Base-by-base conservation (phyloP, 2,329 filamentous ascomycete genomes). In the Ceratocystis harringtonii region DNA sequence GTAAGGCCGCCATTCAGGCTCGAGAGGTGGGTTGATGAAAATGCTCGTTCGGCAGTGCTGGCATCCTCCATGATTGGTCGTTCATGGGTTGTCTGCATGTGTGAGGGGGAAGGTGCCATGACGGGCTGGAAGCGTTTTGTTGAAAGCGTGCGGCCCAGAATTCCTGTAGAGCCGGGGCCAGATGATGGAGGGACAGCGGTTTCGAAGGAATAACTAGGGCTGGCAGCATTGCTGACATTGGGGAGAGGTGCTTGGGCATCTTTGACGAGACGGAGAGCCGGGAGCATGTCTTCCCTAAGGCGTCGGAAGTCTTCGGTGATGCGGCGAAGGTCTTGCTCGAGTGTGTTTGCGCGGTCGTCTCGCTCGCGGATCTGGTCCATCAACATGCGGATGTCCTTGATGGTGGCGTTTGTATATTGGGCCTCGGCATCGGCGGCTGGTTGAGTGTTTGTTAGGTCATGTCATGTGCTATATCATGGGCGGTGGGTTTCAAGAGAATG, bases 381-480 rank as follows among this genome's bases (percentile, higher is more conserved):
- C 22, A 99, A 82, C 64, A 92, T 86, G 69, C 90, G 88, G 71
- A 99, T 90, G 72, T 99, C 94, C 72, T 96, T 92, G 70, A 96
- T 85, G 0, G 92, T 96, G 4, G 92, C 92, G 50, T 86, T 88
- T 66, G 89, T 85, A 72, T 95, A 91, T 74, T 92, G 87, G 57
- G 85, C 86, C 73, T 92, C 89, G 69, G 88, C 88, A 73, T 96
- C 94, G 73, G 91, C 92, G 69, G 94, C 92, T 96, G 72, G 63
- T 32, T 64, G 22, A 48, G 68, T 68, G 55, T 60, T 48, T 62
- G 62, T 67, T 64, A 69, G 67, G 52, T 25, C 50, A 36, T 25
- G 41, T 41, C 8, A 60, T 58, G 19, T 63, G 62, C 25, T 19
- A 25, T 36, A 25, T 36, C 36, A 25, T 25, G 50, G 55, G 28